phyloP scores from a whole-genome alignment of 2,329 filamentous ascomycete genomes.

The Pseudocercospora cruenta region DNA sequence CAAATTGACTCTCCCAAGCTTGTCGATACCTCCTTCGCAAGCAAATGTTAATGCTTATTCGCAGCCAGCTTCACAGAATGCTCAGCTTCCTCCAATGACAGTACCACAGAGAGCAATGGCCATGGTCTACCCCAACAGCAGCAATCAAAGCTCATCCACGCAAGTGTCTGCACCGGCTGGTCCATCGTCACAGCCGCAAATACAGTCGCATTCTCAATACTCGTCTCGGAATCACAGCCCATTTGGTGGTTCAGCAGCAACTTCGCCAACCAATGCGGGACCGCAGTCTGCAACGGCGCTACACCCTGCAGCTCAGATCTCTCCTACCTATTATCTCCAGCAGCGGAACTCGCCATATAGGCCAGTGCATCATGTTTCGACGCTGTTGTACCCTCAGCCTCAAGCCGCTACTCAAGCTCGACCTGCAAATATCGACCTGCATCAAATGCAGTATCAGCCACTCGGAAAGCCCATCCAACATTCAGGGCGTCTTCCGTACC shows the following conservation, averaged over 20 bases:
- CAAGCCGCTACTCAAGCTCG: slow-evolving; percentile 71
- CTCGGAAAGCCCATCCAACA: slow-evolving; percentile 51
- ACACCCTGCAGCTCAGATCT: slow-evolving; percentile 64
- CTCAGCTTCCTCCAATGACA: slow-evolving; percentile 65
- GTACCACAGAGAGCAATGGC: slow-evolving; percentile 68
- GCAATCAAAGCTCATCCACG: slow-evolving; percentile 55
- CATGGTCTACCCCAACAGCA: slow-evolving; percentile 69
- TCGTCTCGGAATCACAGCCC: slow-evolving; percentile 58
- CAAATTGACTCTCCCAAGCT: slow-evolving; percentile 70
- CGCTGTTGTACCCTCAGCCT: slow-evolving; percentile 84
- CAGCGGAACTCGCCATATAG: slow-evolving; percentile 91
- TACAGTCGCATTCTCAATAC: slow-evolving; percentile 32
- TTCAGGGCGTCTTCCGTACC: slow-evolving; percentile 48
- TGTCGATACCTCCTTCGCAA: slow-evolving; percentile 63
- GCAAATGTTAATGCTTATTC: slow-evolving; percentile 29
- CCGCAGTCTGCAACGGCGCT: slow-evolving; percentile 59
- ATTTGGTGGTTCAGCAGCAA: slow-evolving; percentile 56
- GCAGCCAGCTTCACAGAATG: slow-evolving; percentile 23
- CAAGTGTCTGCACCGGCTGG: slow-evolving; percentile 27
- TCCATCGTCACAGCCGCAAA: slow-evolving; percentile 27
- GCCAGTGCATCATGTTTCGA: slow-evolving; percentile 85
- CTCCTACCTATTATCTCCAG: slow-evolving; percentile 83
- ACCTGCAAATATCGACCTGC: slow-evolving; percentile 47
- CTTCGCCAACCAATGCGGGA: slow-evolving; percentile 72
- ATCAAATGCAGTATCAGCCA: slow-evolving; percentile 57